Evolutionary conservation across 106 monocot species (phyloP).

Genomic region (Platanthera zijinensis): DNA sequence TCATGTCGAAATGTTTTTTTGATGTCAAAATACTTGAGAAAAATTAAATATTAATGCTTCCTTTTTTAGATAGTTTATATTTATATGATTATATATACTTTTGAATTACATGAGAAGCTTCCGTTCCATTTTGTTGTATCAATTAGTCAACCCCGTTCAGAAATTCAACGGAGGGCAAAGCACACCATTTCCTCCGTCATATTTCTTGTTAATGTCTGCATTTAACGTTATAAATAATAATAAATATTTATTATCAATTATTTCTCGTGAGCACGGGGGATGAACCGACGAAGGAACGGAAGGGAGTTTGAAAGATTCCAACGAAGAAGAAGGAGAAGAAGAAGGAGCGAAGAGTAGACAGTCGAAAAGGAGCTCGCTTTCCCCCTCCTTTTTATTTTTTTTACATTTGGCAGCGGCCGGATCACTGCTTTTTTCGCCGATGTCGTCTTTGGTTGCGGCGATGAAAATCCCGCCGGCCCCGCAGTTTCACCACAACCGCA

Average conservation of each 20-base stretch:
- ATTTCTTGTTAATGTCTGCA: neutral
- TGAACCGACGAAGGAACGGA: neutral
- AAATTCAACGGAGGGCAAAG: too few species aligned
- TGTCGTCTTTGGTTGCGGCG: constrained; percentile 4
- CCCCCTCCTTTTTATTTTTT: too few species aligned
- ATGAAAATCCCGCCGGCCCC: neutral
- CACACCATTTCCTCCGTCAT: too few species aligned
- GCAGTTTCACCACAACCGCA: neutral
- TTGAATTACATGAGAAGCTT: too few species aligned
- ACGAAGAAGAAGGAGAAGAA: neutral
- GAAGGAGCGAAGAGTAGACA: neutral
- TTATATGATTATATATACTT: too few species aligned
- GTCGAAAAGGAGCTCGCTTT: constrained; percentile 6
- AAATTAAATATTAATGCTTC: too few species aligned
- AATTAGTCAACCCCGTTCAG: too few species aligned
- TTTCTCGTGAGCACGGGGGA: neutral
- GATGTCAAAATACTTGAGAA: too few species aligned
- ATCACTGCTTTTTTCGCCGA: neutral
- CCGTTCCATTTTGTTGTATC: too few species aligned
- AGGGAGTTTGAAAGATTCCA: neutral
- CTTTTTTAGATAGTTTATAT: too few species aligned
- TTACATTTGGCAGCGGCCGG: neutral
- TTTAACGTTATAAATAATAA: neutral
- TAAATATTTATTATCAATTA: neutral
- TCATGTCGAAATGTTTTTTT: too few species aligned